Conservation (phyloP, 2,329 filamentous ascomycete genomes). For the Cladophialophora exuberans region DNA sequence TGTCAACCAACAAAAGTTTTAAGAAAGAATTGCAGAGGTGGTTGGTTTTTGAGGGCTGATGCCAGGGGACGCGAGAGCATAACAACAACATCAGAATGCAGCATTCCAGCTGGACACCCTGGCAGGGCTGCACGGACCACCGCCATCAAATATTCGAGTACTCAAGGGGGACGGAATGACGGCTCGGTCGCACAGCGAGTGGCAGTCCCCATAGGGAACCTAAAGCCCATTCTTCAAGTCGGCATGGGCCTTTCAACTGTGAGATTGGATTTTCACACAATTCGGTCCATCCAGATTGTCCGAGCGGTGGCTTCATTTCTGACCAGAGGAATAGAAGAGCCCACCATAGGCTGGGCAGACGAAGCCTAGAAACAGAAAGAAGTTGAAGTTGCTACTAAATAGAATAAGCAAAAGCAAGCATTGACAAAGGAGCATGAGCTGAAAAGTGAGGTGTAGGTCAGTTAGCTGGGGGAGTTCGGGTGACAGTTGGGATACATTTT, state of each 20-base stretch:
- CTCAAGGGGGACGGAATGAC: constrained; percentile 23
- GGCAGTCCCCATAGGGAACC: neutral
- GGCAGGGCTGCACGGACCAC: constrained; percentile 20
- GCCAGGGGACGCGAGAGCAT: constrained; percentile 16
- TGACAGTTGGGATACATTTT: no score
- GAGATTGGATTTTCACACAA: neutral
- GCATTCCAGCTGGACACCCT: constrained; percentile 28
- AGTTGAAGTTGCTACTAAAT: neutral
- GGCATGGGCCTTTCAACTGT: neutral
- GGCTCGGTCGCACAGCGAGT: neutral
- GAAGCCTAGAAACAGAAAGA: neutral
- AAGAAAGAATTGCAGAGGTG: constrained; percentile 10
- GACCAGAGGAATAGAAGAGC: neutral
- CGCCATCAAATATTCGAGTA: neutral
- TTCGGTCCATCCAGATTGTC: neutral
- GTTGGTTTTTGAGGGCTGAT: constrained; percentile 22
- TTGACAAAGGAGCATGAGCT: no score
- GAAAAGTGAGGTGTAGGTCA: no score
- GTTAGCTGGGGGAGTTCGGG: no score
- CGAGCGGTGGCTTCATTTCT: neutral
- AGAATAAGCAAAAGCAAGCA: no score
- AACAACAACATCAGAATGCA: constrained; percentile 30
- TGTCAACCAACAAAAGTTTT: constrained; percentile 15
- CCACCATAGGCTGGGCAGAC: neutral
- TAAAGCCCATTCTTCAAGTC: constrained; percentile 4